Evolutionary conservation across 805 yeast species (phyloP).

Genomic region (Debaryomyces hansenii): DNA sequence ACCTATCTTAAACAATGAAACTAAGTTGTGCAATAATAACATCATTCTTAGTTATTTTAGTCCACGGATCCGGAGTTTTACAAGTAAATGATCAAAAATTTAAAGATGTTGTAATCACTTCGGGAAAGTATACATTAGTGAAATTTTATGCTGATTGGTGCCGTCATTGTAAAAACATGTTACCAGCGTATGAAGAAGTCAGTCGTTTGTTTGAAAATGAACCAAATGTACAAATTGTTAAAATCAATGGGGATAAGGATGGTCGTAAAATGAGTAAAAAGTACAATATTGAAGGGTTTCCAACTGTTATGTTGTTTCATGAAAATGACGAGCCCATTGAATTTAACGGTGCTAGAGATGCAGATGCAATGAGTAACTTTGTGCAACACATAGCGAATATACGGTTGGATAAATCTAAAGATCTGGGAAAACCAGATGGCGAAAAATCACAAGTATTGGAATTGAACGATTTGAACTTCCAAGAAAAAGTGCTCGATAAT

Average conservation of each 20-base stretch:
- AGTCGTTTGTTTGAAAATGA: conserved; percentile 28
- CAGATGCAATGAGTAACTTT: conserved; percentile 53
- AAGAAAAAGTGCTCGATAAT: conserved; percentile 35
- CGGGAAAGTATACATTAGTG: conserved; percentile 48
- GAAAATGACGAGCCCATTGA: conserved; percentile 51
- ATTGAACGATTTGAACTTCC: conserved; percentile 44
- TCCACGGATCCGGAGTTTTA: conserved; percentile 22
- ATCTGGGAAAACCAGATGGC: conserved; percentile 10
- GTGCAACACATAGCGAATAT: conserved; percentile 39
- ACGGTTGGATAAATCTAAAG: conserved; percentile 10
- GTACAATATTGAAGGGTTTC: conserved; percentile 62
- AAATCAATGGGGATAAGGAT: conserved; percentile 59
- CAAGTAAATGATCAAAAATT: conserved; percentile 51
- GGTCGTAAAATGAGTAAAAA: conserved; percentile 50
- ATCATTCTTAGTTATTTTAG: neutral
- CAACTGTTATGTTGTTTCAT: conserved; percentile 61
- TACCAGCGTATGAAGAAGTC: conserved; percentile 47
- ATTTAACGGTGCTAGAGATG: conserved; percentile 55
- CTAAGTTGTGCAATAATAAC: neutral
- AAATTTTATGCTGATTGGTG: conserved; percentile 72
- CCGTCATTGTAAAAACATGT: conserved; percentile 60
- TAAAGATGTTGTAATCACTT: conserved; percentile 54
- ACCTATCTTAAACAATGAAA: neutral
- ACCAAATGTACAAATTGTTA: conserved; percentile 47
- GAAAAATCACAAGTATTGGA: conserved; percentile 18